These are phyloP conservation scores for Gaertneriomyces sp. DNA, from an alignment of 192 early-diverging fungal genomes.

Conservation along the genomic window DNA sequence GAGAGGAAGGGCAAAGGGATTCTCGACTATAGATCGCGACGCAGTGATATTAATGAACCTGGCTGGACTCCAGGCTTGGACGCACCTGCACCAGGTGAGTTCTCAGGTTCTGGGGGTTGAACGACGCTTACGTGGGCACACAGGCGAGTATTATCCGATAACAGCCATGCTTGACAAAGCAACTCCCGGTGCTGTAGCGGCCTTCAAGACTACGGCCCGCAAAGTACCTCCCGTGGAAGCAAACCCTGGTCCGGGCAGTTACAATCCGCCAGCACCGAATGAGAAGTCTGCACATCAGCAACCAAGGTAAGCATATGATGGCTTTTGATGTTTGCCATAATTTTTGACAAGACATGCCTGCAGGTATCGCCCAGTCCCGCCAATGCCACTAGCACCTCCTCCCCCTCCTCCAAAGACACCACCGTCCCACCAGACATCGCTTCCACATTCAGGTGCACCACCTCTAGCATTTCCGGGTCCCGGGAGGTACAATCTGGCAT, in stretches of 20 bases:
- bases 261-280: conserved; percentile 12
- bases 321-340: background rate
- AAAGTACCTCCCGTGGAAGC: background rate
- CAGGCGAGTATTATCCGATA: no score
- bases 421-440: conserved; percentile 23
- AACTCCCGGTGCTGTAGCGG: background rate
- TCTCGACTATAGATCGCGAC: conserved; percentile 6
- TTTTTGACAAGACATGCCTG: background rate
- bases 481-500: conserved; percentile 40
- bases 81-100: conserved; percentile 41
- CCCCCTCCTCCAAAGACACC: conserved; percentile 29
- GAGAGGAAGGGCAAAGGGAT: background rate
- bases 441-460: conserved; percentile 20
- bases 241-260: conserved; percentile 33
- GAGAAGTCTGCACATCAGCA: conserved; percentile 4
- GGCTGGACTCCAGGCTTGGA: conserved; percentile 33
- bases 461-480: conserved; percentile 36
- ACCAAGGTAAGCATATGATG: conserved; percentile 4
- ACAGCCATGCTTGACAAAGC: no score
- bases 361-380: conserved; percentile 6
- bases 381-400: conserved; percentile 2
- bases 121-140: no score
- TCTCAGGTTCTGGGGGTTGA: background rate
- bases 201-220: conserved; percentile 9
- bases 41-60: conserved; percentile 34